Conservation (phyloP, 805 yeast species). For the Metschnikowia anglica region DNA sequence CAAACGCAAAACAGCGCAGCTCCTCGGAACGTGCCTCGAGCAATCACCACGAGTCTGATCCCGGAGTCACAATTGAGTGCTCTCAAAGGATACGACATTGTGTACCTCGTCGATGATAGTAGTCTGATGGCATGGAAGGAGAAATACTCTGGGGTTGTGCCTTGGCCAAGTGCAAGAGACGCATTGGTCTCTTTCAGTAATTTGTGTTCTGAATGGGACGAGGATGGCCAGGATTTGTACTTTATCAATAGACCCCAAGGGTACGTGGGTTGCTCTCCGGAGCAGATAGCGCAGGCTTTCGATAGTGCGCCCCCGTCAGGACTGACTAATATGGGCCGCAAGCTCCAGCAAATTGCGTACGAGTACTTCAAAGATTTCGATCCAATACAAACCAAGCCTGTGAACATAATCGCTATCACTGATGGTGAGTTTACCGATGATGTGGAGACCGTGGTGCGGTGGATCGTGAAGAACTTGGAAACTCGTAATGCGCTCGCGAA, state of each 20-base stretch:
- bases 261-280: constrained; percentile 12
- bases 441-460: constrained; percentile 15
- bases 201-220: constrained; percentile 19
- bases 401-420: constrained; percentile 19
- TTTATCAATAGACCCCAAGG: constrained; percentile 13
- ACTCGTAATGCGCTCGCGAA: constrained; percentile 13
- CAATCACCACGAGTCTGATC: constrained; percentile 11
- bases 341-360: constrained; percentile 11
- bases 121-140: constrained; percentile 19
- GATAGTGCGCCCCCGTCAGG: constrained; percentile 13
- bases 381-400: constrained; percentile 15
- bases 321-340: constrained; percentile 20
- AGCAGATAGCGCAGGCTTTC: constrained; percentile 15
- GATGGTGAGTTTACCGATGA: constrained; percentile 20
- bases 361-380: constrained; percentile 14
- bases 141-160: constrained; percentile 13
- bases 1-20: neutral
- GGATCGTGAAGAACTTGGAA: constrained; percentile 18
- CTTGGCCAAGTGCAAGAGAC: constrained; percentile 17
- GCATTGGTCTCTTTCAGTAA: constrained; percentile 17
- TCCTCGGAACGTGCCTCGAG: constrained; percentile 7
- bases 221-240: constrained; percentile 20
- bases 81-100: constrained; percentile 18
- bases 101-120: constrained; percentile 18
- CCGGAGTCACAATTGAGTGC: constrained; percentile 16